A percentile compares a stretch with the other conserved stretches of the same genome.
These are phyloP conservation scores for Cladobotryum mycophilum DNA, from an alignment of 2,329 filamentous ascomycete species.

Conservation along the genomic window DNA sequence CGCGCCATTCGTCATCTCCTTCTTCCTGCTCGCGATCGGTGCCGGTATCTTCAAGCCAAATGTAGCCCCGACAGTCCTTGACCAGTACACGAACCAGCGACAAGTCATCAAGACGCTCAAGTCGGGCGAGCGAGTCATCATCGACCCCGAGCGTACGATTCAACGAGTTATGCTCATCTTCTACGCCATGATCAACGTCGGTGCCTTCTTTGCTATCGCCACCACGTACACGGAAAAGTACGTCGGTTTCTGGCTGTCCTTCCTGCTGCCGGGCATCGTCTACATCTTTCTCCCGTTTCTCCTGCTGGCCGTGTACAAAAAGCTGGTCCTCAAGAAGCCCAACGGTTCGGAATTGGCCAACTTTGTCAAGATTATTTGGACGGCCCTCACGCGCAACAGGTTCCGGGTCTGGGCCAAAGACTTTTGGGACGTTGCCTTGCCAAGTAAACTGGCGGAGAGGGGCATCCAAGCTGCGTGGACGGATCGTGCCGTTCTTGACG, in stretches of 20 bases:
- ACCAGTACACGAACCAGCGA: constrained; percentile 9
- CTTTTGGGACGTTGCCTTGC: constrained; percentile 8
- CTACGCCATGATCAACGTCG: constrained; percentile 11
- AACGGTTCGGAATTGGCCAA: constrained; percentile 8
- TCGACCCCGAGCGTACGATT: constrained; percentile 11
- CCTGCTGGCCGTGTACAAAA: constrained; percentile 4
- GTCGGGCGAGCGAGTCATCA: constrained; percentile 11
- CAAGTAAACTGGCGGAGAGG: constrained; percentile 6
- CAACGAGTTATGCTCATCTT: constrained; percentile 10
- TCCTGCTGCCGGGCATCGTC: constrained; percentile 9
- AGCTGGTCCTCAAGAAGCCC: constrained; percentile 5
- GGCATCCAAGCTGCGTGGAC: constrained; percentile 7
- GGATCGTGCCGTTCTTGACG: constrained; percentile 8
- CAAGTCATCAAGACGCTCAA: constrained; percentile 12
- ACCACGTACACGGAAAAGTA: constrained; percentile 13
- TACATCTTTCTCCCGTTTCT: constrained; percentile 8
- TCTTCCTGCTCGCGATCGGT: constrained; percentile 9
- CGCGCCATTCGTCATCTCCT: constrained; percentile 9
- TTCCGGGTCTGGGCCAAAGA: constrained; percentile 9
- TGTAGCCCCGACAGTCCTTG: constrained; percentile 7
- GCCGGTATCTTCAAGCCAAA: constrained; percentile 13
- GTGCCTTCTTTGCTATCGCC: constrained; percentile 10
- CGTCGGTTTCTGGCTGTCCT: constrained; percentile 11
- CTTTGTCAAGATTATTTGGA: constrained; percentile 11
- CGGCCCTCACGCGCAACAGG: constrained; percentile 2